Evolutionary conservation across 23 red algal species (phyloP).

Genomic region (Agarophyton chilense): DNA sequence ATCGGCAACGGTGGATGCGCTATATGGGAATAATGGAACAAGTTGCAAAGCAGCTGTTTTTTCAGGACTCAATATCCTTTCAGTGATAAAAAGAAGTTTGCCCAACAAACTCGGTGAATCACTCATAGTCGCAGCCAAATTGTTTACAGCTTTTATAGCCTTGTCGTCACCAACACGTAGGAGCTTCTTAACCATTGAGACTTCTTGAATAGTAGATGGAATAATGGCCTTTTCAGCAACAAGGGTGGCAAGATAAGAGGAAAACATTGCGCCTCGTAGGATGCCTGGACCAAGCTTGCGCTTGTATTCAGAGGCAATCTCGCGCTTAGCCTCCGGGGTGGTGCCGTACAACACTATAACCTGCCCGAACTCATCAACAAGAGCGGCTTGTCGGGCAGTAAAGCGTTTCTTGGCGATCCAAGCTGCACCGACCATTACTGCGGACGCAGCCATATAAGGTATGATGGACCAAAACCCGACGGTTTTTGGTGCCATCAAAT

Average conservation of each 20-base stretch:
- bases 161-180: constrained; percentile 50
- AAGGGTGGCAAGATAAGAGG: constrained; percentile 44
- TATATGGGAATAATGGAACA: constrained; percentile 64
- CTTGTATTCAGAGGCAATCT: constrained; percentile 76
- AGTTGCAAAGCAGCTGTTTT: constrained; percentile 23
- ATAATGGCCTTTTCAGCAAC: constrained; percentile 64
- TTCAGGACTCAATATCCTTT: constrained; percentile 51
- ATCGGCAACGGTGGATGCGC: constrained; percentile 60
- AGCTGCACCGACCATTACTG: constrained; percentile 44
- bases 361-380: constrained; percentile 73
- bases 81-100: constrained; percentile 80
- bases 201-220: constrained; percentile 63
- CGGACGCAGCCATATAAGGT: constrained; percentile 70
- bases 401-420: constrained; percentile 71
- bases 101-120: constrained; percentile 76
- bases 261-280: constrained; percentile 71
- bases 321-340: constrained; percentile 44
- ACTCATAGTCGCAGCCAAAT: constrained; percentile 48
- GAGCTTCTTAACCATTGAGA: constrained; percentile 43
- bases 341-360: constrained; percentile 76
- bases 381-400: constrained; percentile 50
- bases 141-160: constrained; percentile 50
- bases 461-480: constrained; percentile 60
- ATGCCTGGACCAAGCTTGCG: constrained; percentile 64
- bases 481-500: constrained; percentile 72